A percentile compares a stretch with the other conserved stretches of the same genome.
phyloP scores from a whole-genome alignment of 192 early-diverging fungal genomes.

The Coemansia sp. region DNA sequence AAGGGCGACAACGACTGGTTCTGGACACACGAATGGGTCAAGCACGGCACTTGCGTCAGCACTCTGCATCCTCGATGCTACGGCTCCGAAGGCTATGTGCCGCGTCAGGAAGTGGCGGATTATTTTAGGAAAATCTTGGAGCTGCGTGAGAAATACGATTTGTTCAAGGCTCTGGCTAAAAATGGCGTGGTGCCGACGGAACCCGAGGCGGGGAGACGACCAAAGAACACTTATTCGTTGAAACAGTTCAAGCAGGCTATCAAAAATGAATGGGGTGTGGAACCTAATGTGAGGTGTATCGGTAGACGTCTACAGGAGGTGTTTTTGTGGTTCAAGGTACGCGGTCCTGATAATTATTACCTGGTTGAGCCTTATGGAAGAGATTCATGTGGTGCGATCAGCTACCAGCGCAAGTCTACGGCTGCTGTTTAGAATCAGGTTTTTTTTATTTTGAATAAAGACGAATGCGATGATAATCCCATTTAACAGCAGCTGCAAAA shows the following conservation, averaged over 20 bases:
- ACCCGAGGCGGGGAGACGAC: conserved; percentile 33
- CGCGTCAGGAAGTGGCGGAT: conserved; percentile 60
- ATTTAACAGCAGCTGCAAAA: not conserved
- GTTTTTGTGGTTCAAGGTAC: conserved; percentile 53
- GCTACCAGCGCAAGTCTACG: conserved; percentile 40
- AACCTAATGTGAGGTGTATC: conserved; percentile 48
- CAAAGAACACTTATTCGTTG: conserved; percentile 50
- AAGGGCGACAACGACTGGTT: conserved; percentile 77
- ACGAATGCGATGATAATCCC: too few species aligned
- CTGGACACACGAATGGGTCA: conserved; percentile 81
- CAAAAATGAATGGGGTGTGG: conserved; percentile 35
- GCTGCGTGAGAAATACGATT: conserved; percentile 60
- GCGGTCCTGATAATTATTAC: conserved; percentile 45
- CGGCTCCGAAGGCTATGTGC: conserved; percentile 24
- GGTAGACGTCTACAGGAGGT: conserved; percentile 49
- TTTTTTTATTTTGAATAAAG: not conserved
- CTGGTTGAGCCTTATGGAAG: conserved; percentile 43
- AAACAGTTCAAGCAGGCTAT: conserved; percentile 44
- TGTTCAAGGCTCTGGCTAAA: conserved; percentile 56
- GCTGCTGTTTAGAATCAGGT: not conserved
- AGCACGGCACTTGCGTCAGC: conserved; percentile 78
- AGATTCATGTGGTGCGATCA: conserved; percentile 41
- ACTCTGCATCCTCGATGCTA: conserved; percentile 68
- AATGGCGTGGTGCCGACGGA: conserved; percentile 48
- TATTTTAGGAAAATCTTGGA: conserved; percentile 62